Base-by-base conservation (phyloP, 768 basidiomycete genomes). In the Pleurotus pulmonarius region DNA sequence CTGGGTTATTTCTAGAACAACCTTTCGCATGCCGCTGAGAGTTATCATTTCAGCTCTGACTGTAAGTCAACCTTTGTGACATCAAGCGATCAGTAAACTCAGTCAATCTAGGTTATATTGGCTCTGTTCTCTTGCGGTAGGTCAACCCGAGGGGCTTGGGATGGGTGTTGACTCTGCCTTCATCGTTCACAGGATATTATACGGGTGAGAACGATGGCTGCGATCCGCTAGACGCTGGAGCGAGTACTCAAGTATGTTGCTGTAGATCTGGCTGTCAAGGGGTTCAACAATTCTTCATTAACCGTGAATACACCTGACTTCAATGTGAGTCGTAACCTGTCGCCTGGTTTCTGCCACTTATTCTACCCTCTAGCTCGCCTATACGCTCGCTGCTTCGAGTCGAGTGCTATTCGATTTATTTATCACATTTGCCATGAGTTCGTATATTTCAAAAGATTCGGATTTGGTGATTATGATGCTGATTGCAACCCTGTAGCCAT, bases 241-340 rank as follows among this genome's bases (percentile, higher is more conserved):
- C 6, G 1, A 8, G 9, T 29, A 29, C 26, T 29, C 26, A 29
- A 29, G 9, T 29, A 29, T 29, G 6, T 9, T 13, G 16, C 49
- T 4, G 16, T 34, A 52, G 49, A 40, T 22, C 37, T 52, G 20
- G 49, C 49, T 5, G 40, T 52, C 18, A 24, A 34, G 4, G 49
- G 49, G 4, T 52, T 52, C 16, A 52, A 52, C 38, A 38, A 39
- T 40, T 37, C 29, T 20, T 15, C 39, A n/a, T 18, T 51, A 24
- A 51, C 49, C 18, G 49, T 52, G 5, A 52, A 52, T 20, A 52
- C 49, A 20, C 49, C 49, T 15, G 38, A 52, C 49, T 52, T 52
- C 38, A 20, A 22, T 8, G 49, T 52, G 26, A 20, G 20, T 20
- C 48, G n/a, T 34, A 13, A 12, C 12, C 12, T 29, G 8, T 7